Percentiles rank a stretch among this genome's conserved stretches.
Evolutionary conservation across 2,329 filamentous ascomycete genomes (phyloP).

Genomic region (Nigrospora osmanthi): DNA sequence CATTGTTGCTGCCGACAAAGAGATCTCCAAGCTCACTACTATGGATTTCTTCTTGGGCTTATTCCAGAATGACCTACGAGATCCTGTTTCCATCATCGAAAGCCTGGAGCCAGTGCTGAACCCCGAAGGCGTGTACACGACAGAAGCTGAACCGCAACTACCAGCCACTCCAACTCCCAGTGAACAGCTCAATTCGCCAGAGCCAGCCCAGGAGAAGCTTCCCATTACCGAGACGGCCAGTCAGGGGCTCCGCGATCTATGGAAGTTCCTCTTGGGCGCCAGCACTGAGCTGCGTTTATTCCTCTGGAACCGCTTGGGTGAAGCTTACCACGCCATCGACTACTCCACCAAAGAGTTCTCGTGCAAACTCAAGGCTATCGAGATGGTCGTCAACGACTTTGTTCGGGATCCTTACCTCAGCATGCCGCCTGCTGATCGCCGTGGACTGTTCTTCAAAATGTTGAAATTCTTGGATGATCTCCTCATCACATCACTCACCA

Average conservation of each 20-base stretch:
- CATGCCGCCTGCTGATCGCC: slow-evolving; percentile 56
- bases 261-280: slow-evolving; percentile 75
- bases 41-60: slow-evolving; percentile 93
- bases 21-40: slow-evolving; percentile 86
- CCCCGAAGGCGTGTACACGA: slow-evolving; percentile 46
- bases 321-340: slow-evolving; percentile 78
- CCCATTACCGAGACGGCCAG: slow-evolving; percentile 44
- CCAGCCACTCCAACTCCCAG: slow-evolving; percentile 7
- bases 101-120: slow-evolving; percentile 89
- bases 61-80: slow-evolving; percentile 73
- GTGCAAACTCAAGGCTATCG: slow-evolving; percentile 78
- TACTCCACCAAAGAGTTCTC: slow-evolving; percentile 85
- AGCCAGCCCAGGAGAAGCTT: slow-evolving; percentile 12
- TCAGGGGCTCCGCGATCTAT: slow-evolving; percentile 65
- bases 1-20: slow-evolving; percentile 72
- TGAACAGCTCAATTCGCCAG: slow-evolving; percentile 5
- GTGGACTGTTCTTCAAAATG: slow-evolving; percentile 63
- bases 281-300: slow-evolving; percentile 78
- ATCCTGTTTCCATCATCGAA: slow-evolving; percentile 81
- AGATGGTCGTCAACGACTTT: slow-evolving; percentile 63
- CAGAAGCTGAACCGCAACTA: slow-evolving; percentile 8
- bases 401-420: slow-evolving; percentile 55
- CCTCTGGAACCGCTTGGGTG: slow-evolving; percentile 83
- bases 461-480: slow-evolving; percentile 74
- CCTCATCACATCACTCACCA: slow-evolving; percentile 61